These are phyloP conservation scores for Aspergillus biplanus DNA, from an alignment of 495 filamentous ascomycete genomes.

Conservation along the genomic window DNA sequence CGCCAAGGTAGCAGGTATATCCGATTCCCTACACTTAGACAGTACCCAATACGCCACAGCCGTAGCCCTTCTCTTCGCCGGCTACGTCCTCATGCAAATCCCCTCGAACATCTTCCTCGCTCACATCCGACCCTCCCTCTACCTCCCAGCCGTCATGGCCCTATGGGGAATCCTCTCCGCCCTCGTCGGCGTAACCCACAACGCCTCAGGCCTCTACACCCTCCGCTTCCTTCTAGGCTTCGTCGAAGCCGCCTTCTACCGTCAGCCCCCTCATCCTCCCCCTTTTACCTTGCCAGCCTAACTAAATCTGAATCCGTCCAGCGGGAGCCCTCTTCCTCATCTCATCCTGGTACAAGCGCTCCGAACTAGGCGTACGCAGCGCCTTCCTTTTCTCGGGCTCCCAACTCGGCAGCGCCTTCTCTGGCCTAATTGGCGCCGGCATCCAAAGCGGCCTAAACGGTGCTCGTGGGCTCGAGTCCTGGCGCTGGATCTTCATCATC, in stretches of 20 bases:
- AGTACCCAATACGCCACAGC: background rate
- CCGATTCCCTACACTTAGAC: background rate
- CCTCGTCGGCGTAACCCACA: constrained; percentile 56
- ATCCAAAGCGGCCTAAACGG: constrained; percentile 33
- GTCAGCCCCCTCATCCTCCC: background rate
- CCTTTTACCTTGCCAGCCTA: background rate
- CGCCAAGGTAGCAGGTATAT: background rate
- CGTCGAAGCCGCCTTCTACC: constrained; percentile 50
- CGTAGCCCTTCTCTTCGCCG: background rate
- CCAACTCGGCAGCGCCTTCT: constrained; percentile 57
- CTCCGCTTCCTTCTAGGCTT: constrained; percentile 72
- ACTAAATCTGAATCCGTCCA: background rate
- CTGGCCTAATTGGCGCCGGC: constrained; percentile 53
- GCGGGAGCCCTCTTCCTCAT: constrained; percentile 36
- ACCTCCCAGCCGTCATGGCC: constrained; percentile 65
- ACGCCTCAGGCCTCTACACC: constrained; percentile 60
- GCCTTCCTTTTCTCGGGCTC: constrained; percentile 60
- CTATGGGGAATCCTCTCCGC: constrained; percentile 69
- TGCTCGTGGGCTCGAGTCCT: constrained; percentile 28
- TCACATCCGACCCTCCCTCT: constrained; percentile 58
- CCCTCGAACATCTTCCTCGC: constrained; percentile 49
- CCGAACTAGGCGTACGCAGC: constrained; percentile 50
- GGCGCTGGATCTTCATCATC: constrained; percentile 42
- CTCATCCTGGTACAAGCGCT: constrained; percentile 54
- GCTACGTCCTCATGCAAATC: constrained; percentile 33